phyloP scores from a whole-genome alignment of 2,329 filamentous ascomycete genomes.

The Eurotiales sp. region DNA sequence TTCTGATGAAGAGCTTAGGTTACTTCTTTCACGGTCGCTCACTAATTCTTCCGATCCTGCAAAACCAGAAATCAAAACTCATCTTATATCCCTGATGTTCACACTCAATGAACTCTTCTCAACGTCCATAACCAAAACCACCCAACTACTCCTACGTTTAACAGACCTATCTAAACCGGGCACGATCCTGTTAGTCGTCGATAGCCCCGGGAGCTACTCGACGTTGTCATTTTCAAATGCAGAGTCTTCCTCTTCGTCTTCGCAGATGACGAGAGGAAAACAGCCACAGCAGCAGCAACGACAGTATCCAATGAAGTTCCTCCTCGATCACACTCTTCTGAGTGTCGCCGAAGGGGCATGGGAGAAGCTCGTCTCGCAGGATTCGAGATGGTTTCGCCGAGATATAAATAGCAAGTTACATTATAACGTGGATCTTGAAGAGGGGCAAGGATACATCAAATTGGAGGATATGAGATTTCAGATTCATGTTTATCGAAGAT shows the following conservation, averaged over 20 bases:
- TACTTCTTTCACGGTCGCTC: slow-evolving; percentile 22
- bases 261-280: too few species aligned
- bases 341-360: slow-evolving; percentile 53
- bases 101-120: slow-evolving; percentile 95
- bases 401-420: slow-evolving; percentile 52
- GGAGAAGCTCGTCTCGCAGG: slow-evolving; percentile 70
- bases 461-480: slow-evolving; percentile 96
- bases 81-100: slow-evolving; percentile 80
- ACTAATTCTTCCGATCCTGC: background rate
- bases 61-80: slow-evolving; percentile 22
- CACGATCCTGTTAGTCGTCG: slow-evolving; percentile 76
- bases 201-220: slow-evolving; percentile 91
- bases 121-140: slow-evolving; percentile 68
- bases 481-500: slow-evolving; percentile 69
- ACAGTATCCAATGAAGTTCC: slow-evolving; percentile 90
- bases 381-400: slow-evolving; percentile 82
- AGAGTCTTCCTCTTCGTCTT: background rate
- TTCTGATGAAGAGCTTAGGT: slow-evolving; percentile 36
- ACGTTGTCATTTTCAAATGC: slow-evolving; percentile 66
- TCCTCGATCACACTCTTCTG: slow-evolving; percentile 77
- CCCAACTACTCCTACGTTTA: slow-evolving; percentile 67
- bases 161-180: slow-evolving; percentile 56
- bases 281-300: slow-evolving; percentile 33
- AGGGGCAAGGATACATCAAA: slow-evolving; percentile 68
- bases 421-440: slow-evolving; percentile 63